Evolutionary conservation across 345 rosid species (phyloP).

Genomic region (Arabidopsis suecica): DNA sequence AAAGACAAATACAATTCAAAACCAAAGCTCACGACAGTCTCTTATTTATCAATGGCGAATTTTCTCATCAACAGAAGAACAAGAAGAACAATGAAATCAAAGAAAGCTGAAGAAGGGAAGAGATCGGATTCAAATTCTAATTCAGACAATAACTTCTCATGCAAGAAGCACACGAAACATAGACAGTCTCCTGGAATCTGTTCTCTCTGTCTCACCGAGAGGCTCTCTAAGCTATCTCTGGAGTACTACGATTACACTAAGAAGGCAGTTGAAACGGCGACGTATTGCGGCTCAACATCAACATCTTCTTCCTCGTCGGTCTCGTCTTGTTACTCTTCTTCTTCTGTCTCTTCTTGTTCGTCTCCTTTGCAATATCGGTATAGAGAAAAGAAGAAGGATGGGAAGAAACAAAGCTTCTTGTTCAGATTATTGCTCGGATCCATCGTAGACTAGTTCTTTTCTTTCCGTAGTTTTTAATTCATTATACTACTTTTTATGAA

Average conservation of each 20-base stretch:
- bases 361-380: conserved; percentile 43
- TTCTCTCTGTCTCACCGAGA: conserved; percentile 45
- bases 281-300: conserved; percentile 33
- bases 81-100: conserved; percentile 29
- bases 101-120: conserved; percentile 26
- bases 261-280: conserved; percentile 22
- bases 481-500: neutral
- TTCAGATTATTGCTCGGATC: conserved; percentile 46
- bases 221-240: conserved; percentile 38
- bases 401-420: conserved; percentile 41
- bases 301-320: conserved; percentile 34
- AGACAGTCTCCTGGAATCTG: conserved; percentile 47
- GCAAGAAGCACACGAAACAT: conserved; percentile 48
- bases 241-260: conserved; percentile 35
- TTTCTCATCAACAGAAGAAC: conserved; percentile 31
- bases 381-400: conserved; percentile 38
- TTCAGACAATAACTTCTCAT: conserved; percentile 41
- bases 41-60: conserved; percentile 43
- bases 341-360: conserved; percentile 43
- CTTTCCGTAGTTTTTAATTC: neutral
- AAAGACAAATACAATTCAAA: conserved; percentile 1
- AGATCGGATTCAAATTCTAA: conserved; percentile 34
- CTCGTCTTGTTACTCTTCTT: conserved; percentile 41
- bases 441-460: conserved; percentile 40
- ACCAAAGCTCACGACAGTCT: conserved; percentile 22